These are phyloP conservation scores for Solanum sejunctum DNA, from an alignment of 257 asterid species.

Conservation along the genomic window DNA sequence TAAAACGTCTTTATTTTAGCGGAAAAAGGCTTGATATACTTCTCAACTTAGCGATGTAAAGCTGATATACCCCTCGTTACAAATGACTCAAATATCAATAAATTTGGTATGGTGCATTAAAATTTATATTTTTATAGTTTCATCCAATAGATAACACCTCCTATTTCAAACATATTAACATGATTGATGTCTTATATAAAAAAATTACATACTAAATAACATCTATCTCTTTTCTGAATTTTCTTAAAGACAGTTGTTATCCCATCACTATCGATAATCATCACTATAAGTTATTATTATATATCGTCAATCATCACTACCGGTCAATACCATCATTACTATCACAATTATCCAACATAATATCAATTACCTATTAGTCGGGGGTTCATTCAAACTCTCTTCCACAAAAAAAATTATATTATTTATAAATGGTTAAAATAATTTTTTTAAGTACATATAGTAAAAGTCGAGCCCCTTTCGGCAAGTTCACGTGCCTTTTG, in stretches of 20 bases:
- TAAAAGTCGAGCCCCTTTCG: too few relatives aligned
- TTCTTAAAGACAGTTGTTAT: neutral
- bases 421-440: too few relatives aligned
- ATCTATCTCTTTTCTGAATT: neutral
- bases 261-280: neutral
- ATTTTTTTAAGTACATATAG: too few relatives aligned
- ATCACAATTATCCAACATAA: too few relatives aligned
- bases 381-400: too few relatives aligned
- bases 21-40: accelerated
- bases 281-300: neutral
- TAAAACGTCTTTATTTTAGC: neutral
- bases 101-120: neutral
- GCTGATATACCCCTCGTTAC: neutral
- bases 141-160: neutral
- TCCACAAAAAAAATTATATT: too few relatives aligned
- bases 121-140: neutral
- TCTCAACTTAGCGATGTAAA: neutral
- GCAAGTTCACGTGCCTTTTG: too few relatives aligned
- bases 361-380: too few relatives aligned
- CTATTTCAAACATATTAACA: neutral
- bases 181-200: neutral
- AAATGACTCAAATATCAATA: neutral
- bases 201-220: neutral
- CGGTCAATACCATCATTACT: neutral
- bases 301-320: neutral